Percentiles rank a stretch among this genome's conserved stretches.
Evolutionary conservation across 2,329 filamentous ascomycete genomes (phyloP).

Genomic region (Cryphonectria parasitica): DNA sequence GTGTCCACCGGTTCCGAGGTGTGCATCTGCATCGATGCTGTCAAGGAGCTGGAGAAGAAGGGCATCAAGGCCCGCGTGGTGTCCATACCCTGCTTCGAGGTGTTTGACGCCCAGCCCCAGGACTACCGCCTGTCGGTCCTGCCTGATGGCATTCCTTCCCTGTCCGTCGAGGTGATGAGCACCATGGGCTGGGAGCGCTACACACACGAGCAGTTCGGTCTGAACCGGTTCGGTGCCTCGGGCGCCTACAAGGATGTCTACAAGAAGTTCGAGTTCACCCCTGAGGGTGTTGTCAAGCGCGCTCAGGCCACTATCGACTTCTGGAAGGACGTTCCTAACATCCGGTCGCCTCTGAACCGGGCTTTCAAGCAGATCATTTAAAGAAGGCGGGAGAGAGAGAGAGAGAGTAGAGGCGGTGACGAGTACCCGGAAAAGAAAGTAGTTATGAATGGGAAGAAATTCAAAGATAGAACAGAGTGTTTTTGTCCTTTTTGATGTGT

Average conservation of each 20-base stretch:
- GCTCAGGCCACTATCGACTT: constrained; percentile 91
- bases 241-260: constrained; percentile 98
- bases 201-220: constrained; percentile 98
- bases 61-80: constrained; percentile 87
- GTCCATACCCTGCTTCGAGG: constrained; percentile 95
- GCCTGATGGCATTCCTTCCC: constrained; percentile 88
- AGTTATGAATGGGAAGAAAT: background rate
- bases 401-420: constrained; percentile 10
- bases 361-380: constrained; percentile 98
- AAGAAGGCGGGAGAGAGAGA: constrained; percentile 33
- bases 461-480: constrained; percentile 18
- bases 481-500: background rate
- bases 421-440: constrained; percentile 7
- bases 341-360: constrained; percentile 94
- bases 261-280: constrained; percentile 99
- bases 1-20: constrained; percentile 97
- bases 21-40: constrained; percentile 87
- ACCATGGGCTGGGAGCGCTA: constrained; percentile 99
- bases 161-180: constrained; percentile 95
- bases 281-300: constrained; percentile 95
- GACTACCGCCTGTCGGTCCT: constrained; percentile 92
- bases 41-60: constrained; percentile 89
- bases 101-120: constrained; percentile 93
- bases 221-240: constrained; percentile 98
- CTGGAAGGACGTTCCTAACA: constrained; percentile 90